Percentiles rank a stretch among this genome's conserved stretches.
Evolutionary conservation across 352 stramenopile species (phyloP).

Genomic region (Globisporangium perplexum): DNA sequence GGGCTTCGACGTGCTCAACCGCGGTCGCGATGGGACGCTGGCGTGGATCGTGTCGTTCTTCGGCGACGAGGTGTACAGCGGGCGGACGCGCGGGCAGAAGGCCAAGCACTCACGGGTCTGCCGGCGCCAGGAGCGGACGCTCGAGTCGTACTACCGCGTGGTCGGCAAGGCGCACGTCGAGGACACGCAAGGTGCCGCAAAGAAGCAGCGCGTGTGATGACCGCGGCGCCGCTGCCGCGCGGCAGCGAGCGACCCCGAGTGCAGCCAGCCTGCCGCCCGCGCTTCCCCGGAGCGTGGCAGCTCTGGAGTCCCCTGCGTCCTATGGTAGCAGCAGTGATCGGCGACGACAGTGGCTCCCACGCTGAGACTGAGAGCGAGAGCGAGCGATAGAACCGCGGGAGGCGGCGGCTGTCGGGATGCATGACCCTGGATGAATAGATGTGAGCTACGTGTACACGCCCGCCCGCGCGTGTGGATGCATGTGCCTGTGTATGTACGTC

Average conservation of each 20-base stretch:
- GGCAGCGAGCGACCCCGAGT: no score
- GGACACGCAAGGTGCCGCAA: constrained; percentile 9
- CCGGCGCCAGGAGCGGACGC: constrained; percentile 44
- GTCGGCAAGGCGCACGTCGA: constrained; percentile 46
- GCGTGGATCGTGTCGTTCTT: constrained; percentile 76
- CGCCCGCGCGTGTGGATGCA: no score
- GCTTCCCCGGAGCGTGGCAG: no score
- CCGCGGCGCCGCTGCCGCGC: no score
- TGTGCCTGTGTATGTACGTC: no score
- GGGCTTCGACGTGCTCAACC: constrained; percentile 73
- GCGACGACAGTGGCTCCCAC: no score
- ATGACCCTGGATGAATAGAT: neutral
- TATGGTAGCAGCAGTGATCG: neutral
- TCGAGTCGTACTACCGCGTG: constrained; percentile 75
- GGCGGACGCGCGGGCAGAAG: constrained; percentile 69
- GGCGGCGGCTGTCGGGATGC: neutral
- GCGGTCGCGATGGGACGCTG: constrained; percentile 65
- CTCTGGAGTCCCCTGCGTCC: no score
- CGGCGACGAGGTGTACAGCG: constrained; percentile 45
- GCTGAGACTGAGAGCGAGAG: neutral
- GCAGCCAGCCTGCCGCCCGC: no score
- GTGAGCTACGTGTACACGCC: neutral
- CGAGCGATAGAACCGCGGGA: neutral
- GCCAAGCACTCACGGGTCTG: constrained; percentile 22
- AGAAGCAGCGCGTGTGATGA: constrained; percentile 12